A percentile compares a stretch with the other conserved stretches of the same genome.
Conservation (phyloP, 2,329 filamentous ascomycete genomes). For the Nothomitra cinnamomea region DNA sequence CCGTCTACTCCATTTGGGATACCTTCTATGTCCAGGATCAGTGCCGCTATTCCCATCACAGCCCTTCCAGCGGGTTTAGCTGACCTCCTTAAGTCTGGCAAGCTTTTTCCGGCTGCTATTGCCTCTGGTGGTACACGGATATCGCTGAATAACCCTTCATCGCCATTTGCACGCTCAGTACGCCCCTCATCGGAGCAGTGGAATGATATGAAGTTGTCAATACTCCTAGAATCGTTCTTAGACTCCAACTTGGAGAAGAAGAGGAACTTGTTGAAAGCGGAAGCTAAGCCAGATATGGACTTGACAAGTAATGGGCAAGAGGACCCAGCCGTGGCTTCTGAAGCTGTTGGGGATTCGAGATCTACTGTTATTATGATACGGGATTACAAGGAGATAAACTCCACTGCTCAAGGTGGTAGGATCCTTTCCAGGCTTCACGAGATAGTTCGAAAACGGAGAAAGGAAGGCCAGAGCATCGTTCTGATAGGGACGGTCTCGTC, state of each 20-base stretch:
- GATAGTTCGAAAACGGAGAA: slow-evolving; percentile 54
- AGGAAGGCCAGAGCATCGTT: slow-evolving; percentile 52
- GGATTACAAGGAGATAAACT: slow-evolving; percentile 64
- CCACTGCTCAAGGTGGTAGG: slow-evolving; percentile 48
- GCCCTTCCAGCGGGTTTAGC: slow-evolving; percentile 7
- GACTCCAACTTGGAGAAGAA: slow-evolving; percentile 26
- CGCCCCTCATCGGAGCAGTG: slow-evolving; percentile 31
- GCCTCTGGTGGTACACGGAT: background rate
- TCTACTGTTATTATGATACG: slow-evolving; percentile 60
- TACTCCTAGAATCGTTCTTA: slow-evolving; percentile 40
- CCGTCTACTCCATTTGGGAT: slow-evolving; percentile 6
- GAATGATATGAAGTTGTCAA: slow-evolving; percentile 44
- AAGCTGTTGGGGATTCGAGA: background rate
- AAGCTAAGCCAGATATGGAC: background rate
- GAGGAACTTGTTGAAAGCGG: background rate
- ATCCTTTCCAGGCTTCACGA: slow-evolving; percentile 55
- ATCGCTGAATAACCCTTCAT: background rate
- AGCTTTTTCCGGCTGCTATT: background rate
- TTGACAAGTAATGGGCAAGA: background rate
- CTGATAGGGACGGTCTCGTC: slow-evolving; percentile 63
- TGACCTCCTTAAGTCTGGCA: slow-evolving; percentile 8
- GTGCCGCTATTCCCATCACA: slow-evolving; percentile 6
- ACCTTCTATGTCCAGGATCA: slow-evolving; percentile 10
- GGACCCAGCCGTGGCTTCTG: background rate
- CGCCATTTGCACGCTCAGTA: slow-evolving; percentile 16